Evolutionary conservation across 345 rosid genomes (phyloP).

Genomic region (Camelina sativa): DNA sequence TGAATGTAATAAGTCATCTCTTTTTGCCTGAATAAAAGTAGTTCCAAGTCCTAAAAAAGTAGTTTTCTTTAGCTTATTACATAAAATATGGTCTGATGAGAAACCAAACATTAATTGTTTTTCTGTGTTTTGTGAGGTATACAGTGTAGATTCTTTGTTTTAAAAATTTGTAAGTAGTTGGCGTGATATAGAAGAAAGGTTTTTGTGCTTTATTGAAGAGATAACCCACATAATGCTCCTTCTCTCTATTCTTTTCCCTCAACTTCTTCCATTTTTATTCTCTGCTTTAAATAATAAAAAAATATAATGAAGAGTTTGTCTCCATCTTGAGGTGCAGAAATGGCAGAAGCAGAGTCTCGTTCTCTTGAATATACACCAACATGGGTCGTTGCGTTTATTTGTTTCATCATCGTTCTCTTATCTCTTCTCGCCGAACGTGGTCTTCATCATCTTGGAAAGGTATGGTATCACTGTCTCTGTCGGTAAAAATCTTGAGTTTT

Average conservation of each 20-base stretch:
- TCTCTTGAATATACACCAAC: slow-evolving; percentile 77
- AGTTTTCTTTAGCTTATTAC: slow-evolving; percentile 6
- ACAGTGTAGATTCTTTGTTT: slow-evolving; percentile 16
- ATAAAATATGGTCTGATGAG: slow-evolving; percentile 6
- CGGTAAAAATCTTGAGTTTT: background rate
- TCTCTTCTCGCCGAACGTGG: slow-evolving; percentile 76
- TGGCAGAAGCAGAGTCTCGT: slow-evolving; percentile 44
- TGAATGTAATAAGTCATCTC: slow-evolving; percentile 26
- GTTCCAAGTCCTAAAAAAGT: background rate
- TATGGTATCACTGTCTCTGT: slow-evolving; percentile 22
- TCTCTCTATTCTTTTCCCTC: slow-evolving; percentile 41
- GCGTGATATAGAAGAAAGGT: slow-evolving; percentile 33
- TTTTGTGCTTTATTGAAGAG: slow-evolving; percentile 18
- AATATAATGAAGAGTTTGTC: slow-evolving; percentile 31
- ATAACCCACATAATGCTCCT: slow-evolving; percentile 23
- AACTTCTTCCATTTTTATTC: slow-evolving; percentile 30
- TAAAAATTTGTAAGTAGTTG: background rate
- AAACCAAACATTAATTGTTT: slow-evolving; percentile 18
- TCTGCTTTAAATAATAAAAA: slow-evolving; percentile 28
- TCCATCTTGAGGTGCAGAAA: slow-evolving; percentile 35
- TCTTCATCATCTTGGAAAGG: slow-evolving; percentile 82
- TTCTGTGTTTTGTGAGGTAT: background rate
- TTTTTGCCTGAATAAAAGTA: slow-evolving; percentile 19
- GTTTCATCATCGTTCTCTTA: slow-evolving; percentile 65
- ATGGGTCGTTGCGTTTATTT: slow-evolving; percentile 82